Percentiles rank a stretch among this genome's conserved stretches.
Conservation (phyloP, 2,329 filamentous ascomycete genomes). For the Macroventuria anomochaeta region DNA sequence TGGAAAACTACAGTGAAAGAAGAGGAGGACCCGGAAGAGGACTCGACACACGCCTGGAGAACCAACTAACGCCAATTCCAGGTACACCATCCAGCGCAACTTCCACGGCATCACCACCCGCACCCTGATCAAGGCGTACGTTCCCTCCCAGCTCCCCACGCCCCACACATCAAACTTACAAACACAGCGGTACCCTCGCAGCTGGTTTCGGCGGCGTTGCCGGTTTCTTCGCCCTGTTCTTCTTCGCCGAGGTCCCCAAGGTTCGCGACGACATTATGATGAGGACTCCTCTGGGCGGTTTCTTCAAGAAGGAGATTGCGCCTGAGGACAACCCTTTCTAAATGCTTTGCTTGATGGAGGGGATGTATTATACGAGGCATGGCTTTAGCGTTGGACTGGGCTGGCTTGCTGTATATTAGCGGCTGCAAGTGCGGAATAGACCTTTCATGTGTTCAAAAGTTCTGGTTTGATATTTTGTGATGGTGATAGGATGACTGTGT, state of each 20-base stretch:
- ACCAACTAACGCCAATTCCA: constrained; percentile 41
- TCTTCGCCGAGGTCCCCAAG: constrained; percentile 69
- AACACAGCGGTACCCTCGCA: constrained; percentile 51
- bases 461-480: neutral
- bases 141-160: constrained; percentile 20
- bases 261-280: constrained; percentile 68
- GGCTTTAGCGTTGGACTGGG: constrained; percentile 18
- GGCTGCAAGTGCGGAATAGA: constrained; percentile 39
- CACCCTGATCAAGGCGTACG: constrained; percentile 55
- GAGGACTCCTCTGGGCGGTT: constrained; percentile 66
- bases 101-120: constrained; percentile 58
- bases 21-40: neutral
- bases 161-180: constrained; percentile 14
- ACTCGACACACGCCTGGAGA: neutral
- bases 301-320: constrained; percentile 64
- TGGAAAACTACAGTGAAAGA: neutral
- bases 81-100: constrained; percentile 58
- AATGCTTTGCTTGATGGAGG: constrained; percentile 7
- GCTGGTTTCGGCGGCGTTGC: constrained; percentile 63
- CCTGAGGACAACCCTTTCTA: constrained; percentile 70
- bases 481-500: neutral
- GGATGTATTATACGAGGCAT: constrained; percentile 29
- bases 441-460: constrained; percentile 26
- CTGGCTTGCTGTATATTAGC: constrained; percentile 40
- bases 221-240: constrained; percentile 67